Evolutionary conservation across 2,329 filamentous ascomycete species (phyloP), one percentile per base, ranked within the genome.

Genomic region (Neonectria coccinea): DNA sequence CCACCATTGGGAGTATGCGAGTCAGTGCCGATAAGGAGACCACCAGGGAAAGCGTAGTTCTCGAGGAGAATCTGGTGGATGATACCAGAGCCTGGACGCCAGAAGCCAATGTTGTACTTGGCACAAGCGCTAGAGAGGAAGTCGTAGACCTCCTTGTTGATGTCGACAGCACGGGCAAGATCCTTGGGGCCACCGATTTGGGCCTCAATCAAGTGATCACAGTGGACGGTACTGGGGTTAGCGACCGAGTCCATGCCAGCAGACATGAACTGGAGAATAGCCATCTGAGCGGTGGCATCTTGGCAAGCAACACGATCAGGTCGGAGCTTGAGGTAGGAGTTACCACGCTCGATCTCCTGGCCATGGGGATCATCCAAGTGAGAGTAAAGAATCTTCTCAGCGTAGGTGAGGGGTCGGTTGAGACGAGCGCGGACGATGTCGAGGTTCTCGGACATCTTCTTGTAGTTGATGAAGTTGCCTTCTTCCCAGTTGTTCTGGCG

Each of bases 31-130:
- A 98, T 98, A 79, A 99, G 89, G 64, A 99, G 89, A 88, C 91
- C 95, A 88, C 96, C 96, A 71, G 96, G 96, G 91, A 98, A 98
- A 80, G 94, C 94, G 82, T 98, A 98, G 88, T 98, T 98, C 86
- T 99, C 96, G 64, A 98, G 89, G 69, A 98, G 84, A 78, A 98
- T 98, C 87, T 98, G 96, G 86, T 99, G 96, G 76, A 99, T 99
- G 81, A 98, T 99, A 88, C 96, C 96, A 79, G 95, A 97, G 75
- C 96, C 96, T 71, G 96, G 96, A 82, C 89, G 93, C 96, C 96
- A 99, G 91, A 98, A 98, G 86, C 96, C 96, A 81, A 98, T 98
- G 88, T 98, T 95, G 88, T 98, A 99, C 87, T 98, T 99, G 78
- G 94, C 94, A 81, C 95, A 98, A 71, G 95, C 92, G 69, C 91